phyloP scores from a whole-genome alignment of 495 filamentous ascomycete species.

The Xylaria flabelliformis region DNA sequence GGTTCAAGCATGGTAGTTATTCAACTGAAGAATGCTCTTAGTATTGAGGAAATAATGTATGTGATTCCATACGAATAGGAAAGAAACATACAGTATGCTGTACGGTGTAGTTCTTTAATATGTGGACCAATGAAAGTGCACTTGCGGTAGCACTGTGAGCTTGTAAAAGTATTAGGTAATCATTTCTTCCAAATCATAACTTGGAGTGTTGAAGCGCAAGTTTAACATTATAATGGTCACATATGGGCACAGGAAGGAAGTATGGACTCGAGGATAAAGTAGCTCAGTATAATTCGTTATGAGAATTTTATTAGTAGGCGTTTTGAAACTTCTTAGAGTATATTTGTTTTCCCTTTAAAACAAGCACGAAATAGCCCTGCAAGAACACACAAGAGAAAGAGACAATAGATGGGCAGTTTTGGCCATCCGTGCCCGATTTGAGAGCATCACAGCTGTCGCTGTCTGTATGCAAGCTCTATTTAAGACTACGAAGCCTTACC shows the following conservation, averaged over 20 bases:
- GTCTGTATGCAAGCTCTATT: neutral
- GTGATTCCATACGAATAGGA: neutral
- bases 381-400: neutral
- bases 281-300: neutral
- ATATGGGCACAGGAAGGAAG: neutral
- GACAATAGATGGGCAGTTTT: neutral
- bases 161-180: neutral
- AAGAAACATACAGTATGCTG: neutral
- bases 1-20: neutral
- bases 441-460: neutral
- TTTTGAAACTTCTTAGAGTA: neutral
- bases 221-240: too few species aligned
- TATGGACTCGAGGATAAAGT: neutral
- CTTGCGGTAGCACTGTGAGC: neutral
- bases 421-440: neutral
- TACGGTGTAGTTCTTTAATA: neutral
- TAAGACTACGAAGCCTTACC: conserved; percentile 2
- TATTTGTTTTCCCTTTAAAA: neutral
- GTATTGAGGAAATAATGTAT: neutral
- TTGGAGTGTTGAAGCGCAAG: neutral
- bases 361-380: neutral
- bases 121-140: neutral
- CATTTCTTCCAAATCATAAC: neutral
- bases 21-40: neutral
- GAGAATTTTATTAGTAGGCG: neutral